Evolutionary conservation across 2,329 filamentous ascomycete genomes (phyloP), one percentile per base, ranked within the genome.

Genomic region (Orbilia brochopaga): DNA sequence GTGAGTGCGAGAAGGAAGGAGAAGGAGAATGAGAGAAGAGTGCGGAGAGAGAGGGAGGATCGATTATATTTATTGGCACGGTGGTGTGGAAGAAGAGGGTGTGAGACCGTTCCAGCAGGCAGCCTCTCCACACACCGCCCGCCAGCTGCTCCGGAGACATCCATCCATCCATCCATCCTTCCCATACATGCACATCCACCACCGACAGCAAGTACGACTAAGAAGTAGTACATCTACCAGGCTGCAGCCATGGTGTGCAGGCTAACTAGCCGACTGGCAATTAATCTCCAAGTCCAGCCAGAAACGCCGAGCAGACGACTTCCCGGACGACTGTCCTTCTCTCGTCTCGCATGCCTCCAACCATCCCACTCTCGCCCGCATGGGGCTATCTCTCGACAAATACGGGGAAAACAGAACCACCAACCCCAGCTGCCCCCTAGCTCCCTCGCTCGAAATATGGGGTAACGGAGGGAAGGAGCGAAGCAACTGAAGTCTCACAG

Each of bases 81-180:
- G 58, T 63, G 66, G 66, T 70, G 66, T 64, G 66, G 58, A 59
- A 37, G 46, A 27, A 50, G 40, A 27, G 50, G 11, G 37, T 42
- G 56, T 67, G 56, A 67, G 64, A 69, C 40, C 35, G 27, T 64
- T 64, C 51, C 54, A 63, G 59, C 59, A 63, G 48, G 53, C 19
- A 56, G 21, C 23, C 32, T 23, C 35, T 24, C 27, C 52, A n/a
- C 17, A 19, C 35, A 4, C 23, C 23, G 4, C 46, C 46, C 46
- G 6, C 46, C 15, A 21, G 27, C n/a, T 17, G 2, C 37, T 13
- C 32, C 32, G 7, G 13, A 37, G 6, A 15, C 37, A 3, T 42
- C n/a, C 37, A 42, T n/a, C n/a, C 37, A 6, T 42, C 37, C 13
- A 15, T 13, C 4, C 2, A 15, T 42, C 5, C 37, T 13, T 17